Evolutionary conservation across 2,329 filamentous ascomycete genomes (phyloP).

Genomic region (Phialophora expanda): DNA sequence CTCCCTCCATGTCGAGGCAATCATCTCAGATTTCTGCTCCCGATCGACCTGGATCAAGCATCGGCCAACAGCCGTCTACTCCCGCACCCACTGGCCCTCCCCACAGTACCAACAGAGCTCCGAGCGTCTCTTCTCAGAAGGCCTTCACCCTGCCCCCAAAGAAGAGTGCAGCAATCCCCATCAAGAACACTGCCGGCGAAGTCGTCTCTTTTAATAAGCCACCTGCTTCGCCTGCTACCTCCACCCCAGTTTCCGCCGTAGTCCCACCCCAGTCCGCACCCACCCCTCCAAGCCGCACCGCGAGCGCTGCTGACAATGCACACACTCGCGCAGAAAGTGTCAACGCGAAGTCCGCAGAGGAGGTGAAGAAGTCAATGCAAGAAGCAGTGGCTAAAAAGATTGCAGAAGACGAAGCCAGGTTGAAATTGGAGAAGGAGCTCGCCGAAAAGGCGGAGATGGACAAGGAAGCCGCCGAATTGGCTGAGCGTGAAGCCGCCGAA

Average conservation of each 20-base stretch:
- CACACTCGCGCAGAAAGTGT: slow-evolving; percentile 75
- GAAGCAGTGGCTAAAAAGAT: slow-evolving; percentile 57
- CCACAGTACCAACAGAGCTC: slow-evolving; percentile 60
- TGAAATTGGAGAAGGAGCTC: slow-evolving; percentile 47
- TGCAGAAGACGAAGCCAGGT: slow-evolving; percentile 57
- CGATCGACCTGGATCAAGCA: slow-evolving; percentile 66
- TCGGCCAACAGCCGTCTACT: slow-evolving; percentile 61
- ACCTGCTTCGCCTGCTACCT: slow-evolving; percentile 64
- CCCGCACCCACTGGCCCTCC: slow-evolving; percentile 53
- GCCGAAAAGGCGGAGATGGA: slow-evolving; percentile 44
- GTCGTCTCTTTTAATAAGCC: slow-evolving; percentile 73
- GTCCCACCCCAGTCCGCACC: slow-evolving; percentile 72
- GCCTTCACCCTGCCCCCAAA: slow-evolving; percentile 66
- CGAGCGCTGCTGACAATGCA: slow-evolving; percentile 65
- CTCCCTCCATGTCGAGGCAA: slow-evolving; percentile 76
- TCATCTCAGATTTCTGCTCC: slow-evolving; percentile 77
- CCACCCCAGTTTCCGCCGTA: slow-evolving; percentile 63
- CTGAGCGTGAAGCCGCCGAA: slow-evolving; percentile 35
- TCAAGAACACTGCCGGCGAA: slow-evolving; percentile 80
- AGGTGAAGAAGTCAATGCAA: slow-evolving; percentile 79
- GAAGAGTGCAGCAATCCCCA: slow-evolving; percentile 77
- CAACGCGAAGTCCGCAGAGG: slow-evolving; percentile 73
- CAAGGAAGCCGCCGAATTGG: slow-evolving; percentile 53
- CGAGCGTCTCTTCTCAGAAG: slow-evolving; percentile 65
- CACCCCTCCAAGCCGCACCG: slow-evolving; percentile 78